phyloP scores from a whole-genome alignment of 306 rosid genomes.

The Vigna nakashimae region DNA sequence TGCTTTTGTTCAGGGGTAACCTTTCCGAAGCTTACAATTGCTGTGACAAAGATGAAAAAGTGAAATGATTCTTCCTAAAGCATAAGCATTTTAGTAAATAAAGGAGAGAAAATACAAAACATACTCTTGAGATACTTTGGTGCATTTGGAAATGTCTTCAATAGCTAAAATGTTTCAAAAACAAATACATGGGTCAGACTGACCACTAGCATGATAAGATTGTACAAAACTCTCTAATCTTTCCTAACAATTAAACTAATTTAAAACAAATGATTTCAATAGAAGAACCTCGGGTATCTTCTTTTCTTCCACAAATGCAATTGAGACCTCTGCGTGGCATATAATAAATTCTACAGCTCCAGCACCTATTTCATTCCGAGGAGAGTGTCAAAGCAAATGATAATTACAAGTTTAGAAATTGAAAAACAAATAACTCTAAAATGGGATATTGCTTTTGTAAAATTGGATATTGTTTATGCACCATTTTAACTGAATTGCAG shows the following conservation, averaged over 20 bases:
- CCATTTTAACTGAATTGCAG: not conserved
- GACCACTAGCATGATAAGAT: not conserved
- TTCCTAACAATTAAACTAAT: constrained; percentile 24
- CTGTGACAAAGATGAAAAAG: constrained; percentile 50
- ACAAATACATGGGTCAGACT: constrained; percentile 33
- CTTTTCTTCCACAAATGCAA: constrained; percentile 82
- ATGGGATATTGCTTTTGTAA: constrained; percentile 22
- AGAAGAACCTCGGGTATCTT: constrained; percentile 81
- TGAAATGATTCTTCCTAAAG: constrained; percentile 27
- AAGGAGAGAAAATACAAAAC: constrained; percentile 44
- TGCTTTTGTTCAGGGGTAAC: constrained; percentile 78
- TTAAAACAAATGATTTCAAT: constrained; percentile 11
- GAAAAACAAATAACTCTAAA: constrained; percentile 17
- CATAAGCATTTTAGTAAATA: constrained; percentile 16
- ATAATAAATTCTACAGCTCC: constrained; percentile 89
- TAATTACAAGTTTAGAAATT: constrained; percentile 15
- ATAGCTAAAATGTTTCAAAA: constrained; percentile 61
- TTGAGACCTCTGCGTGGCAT: constrained; percentile 81
- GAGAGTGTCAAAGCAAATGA: constrained; percentile 43
- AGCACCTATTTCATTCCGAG: constrained; percentile 67
- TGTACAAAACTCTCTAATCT: constrained; percentile 19
- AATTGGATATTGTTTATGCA: constrained; percentile 18
- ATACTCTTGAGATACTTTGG: constrained; percentile 71
- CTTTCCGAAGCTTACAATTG: constrained; percentile 91
- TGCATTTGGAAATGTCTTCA: constrained; percentile 79